These are phyloP conservation scores for Byssochlamys sp. DNA, from an alignment of 2,329 filamentous ascomycete genomes.

Conservation along the genomic window DNA sequence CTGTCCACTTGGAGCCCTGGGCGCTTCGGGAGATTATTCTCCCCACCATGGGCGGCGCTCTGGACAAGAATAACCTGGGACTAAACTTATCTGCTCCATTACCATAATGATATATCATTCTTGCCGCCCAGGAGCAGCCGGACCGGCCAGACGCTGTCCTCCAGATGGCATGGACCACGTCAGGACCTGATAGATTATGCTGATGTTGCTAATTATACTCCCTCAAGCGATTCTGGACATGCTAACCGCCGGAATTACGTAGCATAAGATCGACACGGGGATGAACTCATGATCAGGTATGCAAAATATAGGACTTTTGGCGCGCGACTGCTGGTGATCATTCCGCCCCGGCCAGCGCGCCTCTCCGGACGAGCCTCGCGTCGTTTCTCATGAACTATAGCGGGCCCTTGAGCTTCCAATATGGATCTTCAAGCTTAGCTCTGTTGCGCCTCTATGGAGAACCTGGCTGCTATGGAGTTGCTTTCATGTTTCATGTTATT, in stretches of 20 bases:
- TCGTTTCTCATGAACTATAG: constrained; percentile 4
- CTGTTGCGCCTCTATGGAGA: constrained; percentile 11
- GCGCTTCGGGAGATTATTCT: background rate
- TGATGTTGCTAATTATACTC: constrained; percentile 18
- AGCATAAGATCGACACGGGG: constrained; percentile 13
- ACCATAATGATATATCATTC: background rate
- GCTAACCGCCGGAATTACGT: background rate
- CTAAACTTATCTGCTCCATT: background rate
- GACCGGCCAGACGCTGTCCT: background rate
- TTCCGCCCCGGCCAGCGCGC: constrained; percentile 8
- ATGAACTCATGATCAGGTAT: constrained; percentile 13
- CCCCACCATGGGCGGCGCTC: background rate
- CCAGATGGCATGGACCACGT: background rate
- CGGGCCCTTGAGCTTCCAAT: constrained; percentile 14
- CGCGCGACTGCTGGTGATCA: constrained; percentile 30
- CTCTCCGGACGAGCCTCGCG: background rate
- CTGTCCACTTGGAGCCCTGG: background rate
- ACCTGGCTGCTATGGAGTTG: constrained; percentile 20
- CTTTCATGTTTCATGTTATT: constrained; percentile 32
- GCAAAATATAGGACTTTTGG: constrained; percentile 32
- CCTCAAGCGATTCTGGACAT: constrained; percentile 8
- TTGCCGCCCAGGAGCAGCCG: constrained; percentile 4
- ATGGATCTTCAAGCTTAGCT: constrained; percentile 16
- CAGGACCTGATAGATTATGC: background rate
- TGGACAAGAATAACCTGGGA: background rate